Evolutionary conservation across 192 early-diverging fungal species (phyloP).

Genomic region (Umbelopsis sp.): DNA sequence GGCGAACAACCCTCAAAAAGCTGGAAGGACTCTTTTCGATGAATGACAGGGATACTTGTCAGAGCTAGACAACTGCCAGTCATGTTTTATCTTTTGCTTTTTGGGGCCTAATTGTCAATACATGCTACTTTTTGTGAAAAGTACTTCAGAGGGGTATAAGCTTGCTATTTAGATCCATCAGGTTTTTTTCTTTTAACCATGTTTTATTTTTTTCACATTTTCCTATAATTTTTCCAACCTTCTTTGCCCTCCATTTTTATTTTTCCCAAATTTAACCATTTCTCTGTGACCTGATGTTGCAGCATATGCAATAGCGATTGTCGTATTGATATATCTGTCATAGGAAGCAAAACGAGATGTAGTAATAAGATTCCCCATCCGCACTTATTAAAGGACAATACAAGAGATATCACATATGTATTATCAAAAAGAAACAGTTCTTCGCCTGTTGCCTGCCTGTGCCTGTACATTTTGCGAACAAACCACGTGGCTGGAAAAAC

Average conservation of each 20-base stretch:
- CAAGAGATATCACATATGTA: no score
- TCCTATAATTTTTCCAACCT: neutral
- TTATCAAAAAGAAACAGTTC: no score
- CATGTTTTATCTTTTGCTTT: constrained; percentile 17
- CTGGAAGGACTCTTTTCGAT: no score
- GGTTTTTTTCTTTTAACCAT: neutral
- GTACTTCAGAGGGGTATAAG: neutral
- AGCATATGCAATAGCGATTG: neutral
- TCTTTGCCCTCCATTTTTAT: neutral
- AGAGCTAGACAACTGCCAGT: neutral
- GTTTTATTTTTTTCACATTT: neutral
- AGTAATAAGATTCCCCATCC: constrained; percentile 11
- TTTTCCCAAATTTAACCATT: neutral
- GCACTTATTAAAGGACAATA: no score
- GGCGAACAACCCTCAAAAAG: no score
- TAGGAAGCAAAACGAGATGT: constrained; percentile 17
- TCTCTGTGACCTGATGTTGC: neutral
- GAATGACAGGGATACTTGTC: no score
- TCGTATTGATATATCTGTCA: constrained; percentile 18
- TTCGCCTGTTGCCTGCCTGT: no score
- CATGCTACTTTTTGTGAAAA: neutral
- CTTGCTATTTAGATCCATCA: constrained; percentile 3
- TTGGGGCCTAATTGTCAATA: neutral
- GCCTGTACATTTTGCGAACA: no score
- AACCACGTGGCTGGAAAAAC: no score